Evolutionary conservation across 768 basidiomycete genomes (phyloP).

Genomic region (Pseudohyphozyma bogoriensis): DNA sequence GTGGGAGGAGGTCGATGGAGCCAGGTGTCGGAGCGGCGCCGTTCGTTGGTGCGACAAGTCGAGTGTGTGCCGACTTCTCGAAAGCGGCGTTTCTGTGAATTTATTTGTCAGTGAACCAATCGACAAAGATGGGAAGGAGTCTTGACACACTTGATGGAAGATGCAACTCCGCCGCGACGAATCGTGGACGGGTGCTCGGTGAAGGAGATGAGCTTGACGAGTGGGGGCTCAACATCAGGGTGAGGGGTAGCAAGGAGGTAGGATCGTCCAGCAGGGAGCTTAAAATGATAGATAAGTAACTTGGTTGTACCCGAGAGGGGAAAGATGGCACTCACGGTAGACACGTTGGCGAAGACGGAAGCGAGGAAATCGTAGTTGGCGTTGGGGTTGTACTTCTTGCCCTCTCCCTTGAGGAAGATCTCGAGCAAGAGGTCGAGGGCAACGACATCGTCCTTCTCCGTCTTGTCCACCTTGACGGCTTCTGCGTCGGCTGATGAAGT

Average conservation of each 20-base stretch:
- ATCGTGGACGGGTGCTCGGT: constrained; percentile 83
- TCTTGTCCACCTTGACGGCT: constrained; percentile 37
- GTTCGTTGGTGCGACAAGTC: constrained; percentile 49
- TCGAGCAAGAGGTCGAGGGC: constrained; percentile 78
- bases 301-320: background rate
- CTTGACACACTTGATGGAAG: constrained; percentile 65
- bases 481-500: background rate
- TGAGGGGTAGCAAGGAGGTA: constrained; percentile 52
- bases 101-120: constrained; percentile 14
- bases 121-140: background rate
- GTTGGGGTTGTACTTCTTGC: constrained; percentile 45
- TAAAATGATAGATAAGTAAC: background rate
- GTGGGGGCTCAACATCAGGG: constrained; percentile 47
- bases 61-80: constrained; percentile 56
- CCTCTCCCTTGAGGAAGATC: constrained; percentile 70
- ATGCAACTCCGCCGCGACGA: constrained; percentile 73
- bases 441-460: constrained; percentile 45
- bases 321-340: constrained; percentile 48
- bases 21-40: constrained; percentile 51
- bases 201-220: constrained; percentile 70
- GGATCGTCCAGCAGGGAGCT: constrained; percentile 67
- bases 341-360: constrained; percentile 87
- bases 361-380: constrained; percentile 82
- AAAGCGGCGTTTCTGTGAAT: constrained; percentile 64
- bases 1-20: constrained; percentile 75